Evolutionary conservation across 495 filamentous ascomycete genomes (phyloP), one percentile per base, ranked within the genome.

Genomic region (Durotheca rogersii): DNA sequence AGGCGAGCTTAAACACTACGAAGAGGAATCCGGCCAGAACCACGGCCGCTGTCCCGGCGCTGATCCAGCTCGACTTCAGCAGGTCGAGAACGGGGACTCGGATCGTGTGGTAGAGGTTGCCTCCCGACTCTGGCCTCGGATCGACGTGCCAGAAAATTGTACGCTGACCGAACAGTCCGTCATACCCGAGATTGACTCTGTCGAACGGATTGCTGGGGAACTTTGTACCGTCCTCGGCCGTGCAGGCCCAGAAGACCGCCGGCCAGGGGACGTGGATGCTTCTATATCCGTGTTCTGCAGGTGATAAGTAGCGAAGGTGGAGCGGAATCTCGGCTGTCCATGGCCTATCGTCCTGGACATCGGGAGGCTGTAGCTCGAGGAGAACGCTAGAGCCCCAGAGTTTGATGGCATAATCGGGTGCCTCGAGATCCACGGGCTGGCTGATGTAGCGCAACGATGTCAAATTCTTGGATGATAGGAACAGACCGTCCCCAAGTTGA

Each of bases 241-340:
- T 74, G 64, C 93, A 98, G 1, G 90, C 93, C 92, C 92, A 97
- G 74, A 98, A 97, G 1, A 96, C 79, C 2, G 83, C 79, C 3
- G 90, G 94, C 53, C 80, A 78, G 0, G 89, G 85, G 0, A 95
- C 68, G 14, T 79, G 53, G 3, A 81, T 58, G 9, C 53, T 50
- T 0, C 59, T 53, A 41, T 82, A 76, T 2, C 82, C 81, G 4
- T 75, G 71, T 33, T 71, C 67, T 0, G 72, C 68, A 1, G 85
- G 82, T 6, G 62, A 65, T n/a, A 93, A 73, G 57, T 97, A 97
- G 19, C 92, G 86, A 1, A 96, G 76, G 60, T 98, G 94, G 7
- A 95, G 76, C 0, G 93, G 94, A 27, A 98, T 78, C 33, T 86
- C 82, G 30, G 81, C 82, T 29, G 82, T 89, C 85, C 84, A 94